Evolutionary conservation across 1,284 basidiomycete species (phyloP).

Genomic region (Cerrena zonata): DNA sequence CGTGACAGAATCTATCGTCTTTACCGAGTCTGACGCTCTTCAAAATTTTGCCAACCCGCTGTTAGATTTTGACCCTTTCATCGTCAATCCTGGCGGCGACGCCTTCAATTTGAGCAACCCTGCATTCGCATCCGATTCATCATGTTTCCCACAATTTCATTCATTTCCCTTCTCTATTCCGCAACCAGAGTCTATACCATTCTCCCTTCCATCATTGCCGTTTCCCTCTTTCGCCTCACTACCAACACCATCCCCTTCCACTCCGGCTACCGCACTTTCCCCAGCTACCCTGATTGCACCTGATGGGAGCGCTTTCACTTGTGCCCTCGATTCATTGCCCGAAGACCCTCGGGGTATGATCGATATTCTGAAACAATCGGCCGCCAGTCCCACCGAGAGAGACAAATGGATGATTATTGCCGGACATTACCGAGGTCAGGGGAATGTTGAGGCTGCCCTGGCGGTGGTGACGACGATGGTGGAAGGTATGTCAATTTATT

Average conservation of each 20-base stretch:
- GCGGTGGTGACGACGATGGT: constrained; percentile 42
- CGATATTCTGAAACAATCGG: constrained; percentile 36
- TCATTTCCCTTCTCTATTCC: neutral
- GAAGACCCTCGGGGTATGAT: constrained; percentile 41
- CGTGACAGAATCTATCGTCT: neutral
- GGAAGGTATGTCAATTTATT: constrained; percentile 36
- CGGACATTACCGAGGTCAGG: constrained; percentile 44
- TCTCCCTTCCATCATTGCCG: neutral
- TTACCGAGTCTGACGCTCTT: neutral
- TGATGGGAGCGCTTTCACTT: constrained; percentile 23
- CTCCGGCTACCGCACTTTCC: neutral
- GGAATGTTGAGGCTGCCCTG: constrained; percentile 41
- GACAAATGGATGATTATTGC: constrained; percentile 52
- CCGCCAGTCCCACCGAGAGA: constrained; percentile 32
- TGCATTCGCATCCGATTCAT: no score
- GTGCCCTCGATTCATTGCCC: constrained; percentile 38
- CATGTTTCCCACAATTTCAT: neutral
- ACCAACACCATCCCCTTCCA: neutral
- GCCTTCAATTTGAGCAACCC: no score
- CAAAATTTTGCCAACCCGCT: no score
- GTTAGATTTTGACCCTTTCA: no score
- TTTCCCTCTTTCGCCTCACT: neutral
- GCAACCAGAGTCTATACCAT: neutral
- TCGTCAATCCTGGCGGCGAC: no score
- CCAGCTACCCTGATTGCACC: constrained; percentile 11